Evolutionary conservation across 768 basidiomycete species (phyloP).

Genomic region (Coprinopsis marcescibilis): DNA sequence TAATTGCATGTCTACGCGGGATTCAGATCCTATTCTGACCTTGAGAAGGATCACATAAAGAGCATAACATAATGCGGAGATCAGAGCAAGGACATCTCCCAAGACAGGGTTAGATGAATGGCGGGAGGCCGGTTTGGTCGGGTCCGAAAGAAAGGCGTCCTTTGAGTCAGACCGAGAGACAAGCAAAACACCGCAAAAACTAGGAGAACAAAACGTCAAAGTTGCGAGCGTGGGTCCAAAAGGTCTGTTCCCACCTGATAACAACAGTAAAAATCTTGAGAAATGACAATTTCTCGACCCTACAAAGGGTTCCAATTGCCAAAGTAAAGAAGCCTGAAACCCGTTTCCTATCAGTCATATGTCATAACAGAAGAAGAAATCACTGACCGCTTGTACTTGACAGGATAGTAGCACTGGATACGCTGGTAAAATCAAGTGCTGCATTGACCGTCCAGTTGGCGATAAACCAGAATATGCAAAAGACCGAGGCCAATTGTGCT

Average conservation of each 20-base stretch:
- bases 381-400: conserved; percentile 82
- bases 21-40: conserved; percentile 74
- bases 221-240: background rate
- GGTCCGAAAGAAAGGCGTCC: conserved; percentile 22
- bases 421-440: conserved; percentile 80
- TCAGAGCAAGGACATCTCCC: conserved; percentile 79
- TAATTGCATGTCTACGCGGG: conserved; percentile 85
- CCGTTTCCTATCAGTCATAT: background rate
- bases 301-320: conserved; percentile 73
- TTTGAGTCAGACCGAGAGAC: conserved; percentile 84
- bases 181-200: conserved; percentile 70
- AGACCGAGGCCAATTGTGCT: conserved; percentile 66
- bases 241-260: conserved; percentile 50
- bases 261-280: conserved; percentile 74
- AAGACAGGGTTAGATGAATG: conserved; percentile 22
- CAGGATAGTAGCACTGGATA: conserved; percentile 89
- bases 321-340: conserved; percentile 87
- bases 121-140: conserved; percentile 3
- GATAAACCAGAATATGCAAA: conserved; percentile 88
- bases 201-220: conserved; percentile 8
- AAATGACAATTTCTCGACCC: conserved; percentile 70
- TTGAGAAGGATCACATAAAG: conserved; percentile 88
- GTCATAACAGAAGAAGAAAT: background rate
- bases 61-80: conserved; percentile 87
- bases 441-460: conserved; percentile 93